These are phyloP conservation scores for Rhododendron molle DNA, from an alignment of 148 eudicot genomes.

Conservation along the genomic window DNA sequence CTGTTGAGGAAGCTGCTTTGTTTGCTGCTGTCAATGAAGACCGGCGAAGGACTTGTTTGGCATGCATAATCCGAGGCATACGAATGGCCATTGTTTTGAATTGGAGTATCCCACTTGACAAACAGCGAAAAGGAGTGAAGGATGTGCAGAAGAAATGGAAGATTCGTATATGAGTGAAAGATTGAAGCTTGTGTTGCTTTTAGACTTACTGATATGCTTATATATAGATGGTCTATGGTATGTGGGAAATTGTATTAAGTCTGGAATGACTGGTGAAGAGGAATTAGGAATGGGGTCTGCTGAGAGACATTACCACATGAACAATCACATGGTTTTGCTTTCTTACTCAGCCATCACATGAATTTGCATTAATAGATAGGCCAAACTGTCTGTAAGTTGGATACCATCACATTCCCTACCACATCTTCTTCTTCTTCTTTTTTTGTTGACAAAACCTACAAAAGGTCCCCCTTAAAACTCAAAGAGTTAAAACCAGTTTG, in stretches of 20 bases:
- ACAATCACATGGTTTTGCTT: constrained; percentile 16
- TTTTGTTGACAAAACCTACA: background rate
- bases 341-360: background rate
- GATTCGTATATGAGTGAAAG: too few species aligned
- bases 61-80: constrained; percentile 6
- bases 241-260: background rate
- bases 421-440: background rate
- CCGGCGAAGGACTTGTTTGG: background rate
- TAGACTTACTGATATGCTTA: background rate
- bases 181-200: background rate
- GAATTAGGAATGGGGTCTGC: background rate
- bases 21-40: too few species aligned
- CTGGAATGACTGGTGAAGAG: background rate
- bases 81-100: constrained; percentile 1
- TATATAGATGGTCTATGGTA: background rate
- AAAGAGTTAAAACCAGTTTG: background rate
- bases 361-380: background rate
- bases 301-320: background rate
- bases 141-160: too few species aligned
- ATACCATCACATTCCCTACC: background rate
- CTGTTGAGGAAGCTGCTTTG: background rate
- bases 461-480: background rate
- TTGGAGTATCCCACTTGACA: background rate
- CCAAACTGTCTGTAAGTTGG: background rate
- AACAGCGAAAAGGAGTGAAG: background rate